Conservation (phyloP, 1,139 yeast species). For the Pichia sp. region DNA sequence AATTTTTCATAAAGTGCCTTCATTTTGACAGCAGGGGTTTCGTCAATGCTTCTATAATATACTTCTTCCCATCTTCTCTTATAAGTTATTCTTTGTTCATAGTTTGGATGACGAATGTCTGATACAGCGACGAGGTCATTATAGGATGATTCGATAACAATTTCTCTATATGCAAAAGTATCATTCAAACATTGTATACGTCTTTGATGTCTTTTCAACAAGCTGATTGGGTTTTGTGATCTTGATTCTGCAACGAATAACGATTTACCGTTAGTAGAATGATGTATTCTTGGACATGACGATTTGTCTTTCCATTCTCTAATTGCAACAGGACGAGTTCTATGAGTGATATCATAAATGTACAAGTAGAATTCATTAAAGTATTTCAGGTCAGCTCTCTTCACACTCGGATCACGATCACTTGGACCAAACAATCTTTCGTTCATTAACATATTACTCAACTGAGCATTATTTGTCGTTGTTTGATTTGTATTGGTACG, state of each 20-base stretch:
- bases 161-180: slow-evolving; percentile 34
- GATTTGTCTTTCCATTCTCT: slow-evolving; percentile 74
- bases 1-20: neutral
- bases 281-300: slow-evolving; percentile 38
- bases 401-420: slow-evolving; percentile 86
- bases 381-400: slow-evolving; percentile 80
- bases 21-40: neutral
- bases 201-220: slow-evolving; percentile 34
- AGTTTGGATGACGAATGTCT: slow-evolving; percentile 12
- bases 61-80: slow-evolving; percentile 24
- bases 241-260: slow-evolving; percentile 34
- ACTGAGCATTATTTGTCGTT: slow-evolving; percentile 23
- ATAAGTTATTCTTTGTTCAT: slow-evolving; percentile 24
- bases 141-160: slow-evolving; percentile 14
- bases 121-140: neutral
- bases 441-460: slow-evolving; percentile 71
- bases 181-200: slow-evolving; percentile 34
- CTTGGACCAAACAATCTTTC: slow-evolving; percentile 86
- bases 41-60: slow-evolving; percentile 5
- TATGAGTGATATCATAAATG: slow-evolving; percentile 78
- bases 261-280: slow-evolving; percentile 41
- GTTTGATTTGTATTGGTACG: slow-evolving; percentile 10
- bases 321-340: slow-evolving; percentile 76
- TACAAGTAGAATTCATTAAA: slow-evolving; percentile 75
- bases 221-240: slow-evolving; percentile 24